Evolutionary conservation across 23 red algal genomes (phyloP).

Genomic region (Pyropia yezoensis): DNA sequence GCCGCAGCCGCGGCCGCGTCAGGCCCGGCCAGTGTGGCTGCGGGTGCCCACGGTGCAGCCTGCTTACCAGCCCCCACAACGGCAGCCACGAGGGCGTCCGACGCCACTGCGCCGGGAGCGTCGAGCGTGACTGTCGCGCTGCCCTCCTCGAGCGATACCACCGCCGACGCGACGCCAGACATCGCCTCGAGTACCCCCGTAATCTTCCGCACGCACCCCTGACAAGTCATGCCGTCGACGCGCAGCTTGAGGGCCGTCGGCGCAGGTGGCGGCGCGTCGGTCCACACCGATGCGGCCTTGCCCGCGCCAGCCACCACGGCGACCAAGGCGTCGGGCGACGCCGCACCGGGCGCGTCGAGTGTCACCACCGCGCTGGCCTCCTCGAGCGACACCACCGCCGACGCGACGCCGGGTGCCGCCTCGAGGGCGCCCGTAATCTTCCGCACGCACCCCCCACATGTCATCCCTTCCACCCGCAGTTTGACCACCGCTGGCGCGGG

Average conservation of each 20-base stretch:
- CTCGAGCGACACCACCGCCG: too few relatives aligned
- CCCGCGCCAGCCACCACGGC: too few relatives aligned
- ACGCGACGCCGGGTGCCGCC: too few relatives aligned
- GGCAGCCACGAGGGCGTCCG: neutral
- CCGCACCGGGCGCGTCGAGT: too few relatives aligned
- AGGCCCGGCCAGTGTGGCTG: neutral
- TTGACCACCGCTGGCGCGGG: constrained; percentile 2
- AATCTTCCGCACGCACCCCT: constrained; percentile 20
- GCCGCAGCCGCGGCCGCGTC: neutral
- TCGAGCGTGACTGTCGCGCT: constrained; percentile 19
- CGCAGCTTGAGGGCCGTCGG: neutral
- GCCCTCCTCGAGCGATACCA: constrained; percentile 24
- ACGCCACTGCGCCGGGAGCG: neutral
- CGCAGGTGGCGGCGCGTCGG: too few relatives aligned
- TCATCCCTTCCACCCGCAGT: constrained; percentile 13
- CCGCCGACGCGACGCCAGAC: constrained; percentile 10
- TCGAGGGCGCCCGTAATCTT: too few relatives aligned
- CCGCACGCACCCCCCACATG: constrained; percentile 26
- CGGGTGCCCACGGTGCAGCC: neutral
- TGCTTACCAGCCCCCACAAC: neutral
- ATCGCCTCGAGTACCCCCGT: constrained; percentile 10
- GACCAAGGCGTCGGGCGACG: too few relatives aligned
- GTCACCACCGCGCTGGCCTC: too few relatives aligned
- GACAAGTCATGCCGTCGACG: constrained; percentile 42
- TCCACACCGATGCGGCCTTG: too few relatives aligned